Evolutionary conservation across 1,139 yeast genomes (phyloP), one percentile per base, ranked within the genome.

Genomic region (Candida dubliniensis): DNA sequence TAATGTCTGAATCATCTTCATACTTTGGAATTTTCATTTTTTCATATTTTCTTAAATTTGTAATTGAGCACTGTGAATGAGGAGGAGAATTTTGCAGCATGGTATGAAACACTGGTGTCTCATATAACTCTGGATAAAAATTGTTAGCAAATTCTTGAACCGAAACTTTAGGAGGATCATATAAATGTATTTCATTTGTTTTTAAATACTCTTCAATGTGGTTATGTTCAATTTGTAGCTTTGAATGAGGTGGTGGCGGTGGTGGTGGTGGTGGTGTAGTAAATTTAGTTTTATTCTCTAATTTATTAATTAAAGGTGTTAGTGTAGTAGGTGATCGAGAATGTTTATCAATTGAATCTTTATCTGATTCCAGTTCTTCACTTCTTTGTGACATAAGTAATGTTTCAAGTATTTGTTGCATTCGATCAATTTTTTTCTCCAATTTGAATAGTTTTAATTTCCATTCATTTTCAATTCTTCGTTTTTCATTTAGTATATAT

Each of bases 381-480:
- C n/a, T 27, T n/a, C 8, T 27, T 9, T 27, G 30, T 9, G 30
- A 27, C n/a, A n/a, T 27, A 4, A 27, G 30, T n/a, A 36, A 15
- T 7, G 14, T 29, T 4, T 36, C 38, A 15, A 36, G 13, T 10
- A 37, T 15, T n/a, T 40, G 34, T 8, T 36, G 33, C 31, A 41
- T 33, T 25, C 12, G 13, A 15, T 41, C 36, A 13, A 41, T 14
- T 30, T 41, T 37, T 13, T 32, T 24, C 23, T 37, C 44, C 12
- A 41, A 37, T 30, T 37, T 34, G n/a, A 27, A 30, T 23, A 37
- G 14, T 30, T 29, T 41, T 3, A 8, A 2, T 14, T 15, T 27
- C 33, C 40, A 41, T 27, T 37, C 9, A 8, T 33, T 30, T 34
- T 42, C 41, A 11, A 38, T 31, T 34, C 32, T 42, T 23, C 10